These are phyloP conservation scores for Zostera marina DNA, from an alignment of 116 monocot species.

Conservation along the genomic window DNA sequence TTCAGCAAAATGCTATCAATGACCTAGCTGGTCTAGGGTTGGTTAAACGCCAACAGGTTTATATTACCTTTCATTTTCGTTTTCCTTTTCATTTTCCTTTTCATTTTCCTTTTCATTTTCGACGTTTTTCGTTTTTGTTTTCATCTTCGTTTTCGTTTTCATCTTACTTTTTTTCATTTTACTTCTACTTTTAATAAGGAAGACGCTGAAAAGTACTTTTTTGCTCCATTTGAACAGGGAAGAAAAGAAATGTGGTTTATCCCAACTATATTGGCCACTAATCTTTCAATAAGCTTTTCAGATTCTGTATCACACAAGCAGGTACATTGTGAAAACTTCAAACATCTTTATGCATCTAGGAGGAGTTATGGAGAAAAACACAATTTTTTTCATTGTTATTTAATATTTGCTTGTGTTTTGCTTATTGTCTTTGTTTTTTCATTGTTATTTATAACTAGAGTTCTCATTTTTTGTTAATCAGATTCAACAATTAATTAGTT, in stretches of 20 bases:
- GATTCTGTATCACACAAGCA: conserved; percentile 76
- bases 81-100: too few species aligned
- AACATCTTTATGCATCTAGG: not conserved
- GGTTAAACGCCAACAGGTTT: conserved; percentile 84
- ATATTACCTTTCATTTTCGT: not conserved
- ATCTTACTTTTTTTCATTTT: too few species aligned
- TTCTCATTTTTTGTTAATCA: not conserved
- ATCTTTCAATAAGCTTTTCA: conserved; percentile 86
- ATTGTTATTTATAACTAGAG: not conserved
- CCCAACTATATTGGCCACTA: conserved; percentile 82
- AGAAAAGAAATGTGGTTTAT: conserved; percentile 96
- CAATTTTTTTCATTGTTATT: not conserved
- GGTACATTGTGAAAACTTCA: conserved; percentile 18
- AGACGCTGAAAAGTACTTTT: not conserved
- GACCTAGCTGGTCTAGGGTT: conserved; percentile 81
- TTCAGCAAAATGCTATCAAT: conserved; percentile 67
- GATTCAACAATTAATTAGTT: not conserved
- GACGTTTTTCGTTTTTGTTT: too few species aligned
- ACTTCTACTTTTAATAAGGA: too few species aligned
- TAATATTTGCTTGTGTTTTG: not conserved
- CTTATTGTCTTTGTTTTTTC: too few species aligned
- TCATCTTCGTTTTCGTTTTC: too few species aligned
- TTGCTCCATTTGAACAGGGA: conserved; percentile 28
- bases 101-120: too few species aligned
- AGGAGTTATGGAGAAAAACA: not conserved